These are phyloP conservation scores for Cutaneotrichosporon cyanovorans DNA, from an alignment of 1,284 basidiomycete species.

Conservation along the genomic window DNA sequence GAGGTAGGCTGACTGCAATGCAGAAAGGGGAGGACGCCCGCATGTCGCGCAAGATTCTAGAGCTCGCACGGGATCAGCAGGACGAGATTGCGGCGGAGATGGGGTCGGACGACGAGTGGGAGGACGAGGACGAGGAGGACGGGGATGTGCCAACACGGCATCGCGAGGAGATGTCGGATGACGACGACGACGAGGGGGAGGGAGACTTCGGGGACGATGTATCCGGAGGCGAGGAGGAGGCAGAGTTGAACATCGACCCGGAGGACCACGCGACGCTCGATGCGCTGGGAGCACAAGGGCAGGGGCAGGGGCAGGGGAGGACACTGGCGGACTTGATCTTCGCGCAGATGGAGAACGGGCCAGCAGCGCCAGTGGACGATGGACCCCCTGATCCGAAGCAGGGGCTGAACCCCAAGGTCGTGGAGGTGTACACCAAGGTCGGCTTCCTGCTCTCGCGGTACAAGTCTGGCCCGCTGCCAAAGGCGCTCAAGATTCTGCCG, in stretches of 20 bases:
- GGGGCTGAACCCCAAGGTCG: conserved; percentile 91
- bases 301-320: conserved; percentile 54
- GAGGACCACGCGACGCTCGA: conserved; percentile 78
- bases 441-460: conserved; percentile 81
- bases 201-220: conserved; percentile 39
- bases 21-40: conserved; percentile 74
- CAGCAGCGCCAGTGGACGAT: conserved; percentile 52
- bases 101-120: conserved; percentile 40
- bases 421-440: conserved; percentile 92
- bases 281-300: conserved; percentile 52
- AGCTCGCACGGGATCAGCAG: conserved; percentile 87
- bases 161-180: conserved; percentile 16
- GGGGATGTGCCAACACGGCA: conserved; percentile 14
- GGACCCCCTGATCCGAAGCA: conserved; percentile 69
- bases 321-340: conserved; percentile 95
- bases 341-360: conserved; percentile 69
- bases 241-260: conserved; percentile 69
- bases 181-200: conserved; percentile 45
- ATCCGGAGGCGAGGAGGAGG: conserved; percentile 50
- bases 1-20: not conserved
- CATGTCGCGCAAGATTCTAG: conserved; percentile 81
- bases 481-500: conserved; percentile 97
- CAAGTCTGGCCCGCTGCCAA: conserved; percentile 91
- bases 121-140: conserved; percentile 44
- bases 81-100: conserved; percentile 67